Evolutionary conservation across 2,329 filamentous ascomycete species (phyloP).

Genomic region (Coniochaeta prunicola): DNA sequence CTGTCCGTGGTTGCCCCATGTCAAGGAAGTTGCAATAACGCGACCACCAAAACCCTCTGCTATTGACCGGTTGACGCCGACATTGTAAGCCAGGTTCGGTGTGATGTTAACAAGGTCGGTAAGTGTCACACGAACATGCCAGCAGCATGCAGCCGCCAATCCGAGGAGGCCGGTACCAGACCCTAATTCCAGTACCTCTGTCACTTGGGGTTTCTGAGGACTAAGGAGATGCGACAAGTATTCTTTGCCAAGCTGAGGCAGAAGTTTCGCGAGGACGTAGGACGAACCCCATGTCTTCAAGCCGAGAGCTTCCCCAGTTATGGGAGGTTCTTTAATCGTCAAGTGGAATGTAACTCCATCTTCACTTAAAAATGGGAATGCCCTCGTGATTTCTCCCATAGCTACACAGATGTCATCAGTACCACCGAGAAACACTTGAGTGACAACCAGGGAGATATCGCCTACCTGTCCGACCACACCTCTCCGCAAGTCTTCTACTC

Average conservation of each 20-base stretch:
- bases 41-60: constrained; percentile 48
- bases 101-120: constrained; percentile 84
- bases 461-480: constrained; percentile 68
- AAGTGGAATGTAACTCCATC: constrained; percentile 48
- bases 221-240: constrained; percentile 35
- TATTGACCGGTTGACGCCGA: constrained; percentile 51
- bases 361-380: constrained; percentile 39
- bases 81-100: constrained; percentile 71
- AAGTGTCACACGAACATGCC: constrained; percentile 59
- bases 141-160: constrained; percentile 70
- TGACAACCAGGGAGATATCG: not conserved
- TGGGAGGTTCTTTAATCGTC: constrained; percentile 73
- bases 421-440: not conserved
- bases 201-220: constrained; percentile 21
- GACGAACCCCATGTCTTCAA: constrained; percentile 95
- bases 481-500: constrained; percentile 72
- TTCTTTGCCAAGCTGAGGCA: constrained; percentile 41
- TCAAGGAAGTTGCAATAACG: constrained; percentile 58
- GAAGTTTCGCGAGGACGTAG: constrained; percentile 71
- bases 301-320: constrained; percentile 82
- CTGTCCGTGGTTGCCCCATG: constrained; percentile 58
- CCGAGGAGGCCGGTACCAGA: constrained; percentile 90
- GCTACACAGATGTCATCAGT: constrained; percentile 17
- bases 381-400: constrained; percentile 49
- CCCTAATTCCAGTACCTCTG: constrained; percentile 65